phyloP scores from a whole-genome alignment of 164 flowering plant species.

The Aristolochia californica region DNA sequence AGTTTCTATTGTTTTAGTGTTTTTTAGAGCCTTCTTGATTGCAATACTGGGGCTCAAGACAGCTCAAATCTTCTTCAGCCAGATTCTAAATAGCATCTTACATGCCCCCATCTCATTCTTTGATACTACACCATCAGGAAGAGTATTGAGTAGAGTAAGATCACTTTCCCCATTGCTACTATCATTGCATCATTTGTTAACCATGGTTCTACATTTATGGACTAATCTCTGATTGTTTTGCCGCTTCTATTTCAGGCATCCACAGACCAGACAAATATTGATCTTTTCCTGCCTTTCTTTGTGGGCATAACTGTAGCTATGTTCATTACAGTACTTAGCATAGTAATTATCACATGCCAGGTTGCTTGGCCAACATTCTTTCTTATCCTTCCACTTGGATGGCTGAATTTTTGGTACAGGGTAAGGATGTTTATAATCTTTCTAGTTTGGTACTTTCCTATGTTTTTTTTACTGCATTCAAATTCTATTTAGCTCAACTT shows the following conservation, averaged over 20 bases:
- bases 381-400: conserved; percentile 64
- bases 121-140: conserved; percentile 96
- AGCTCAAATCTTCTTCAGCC: conserved; percentile 62
- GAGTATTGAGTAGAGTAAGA: conserved; percentile 86
- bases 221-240: conserved; percentile 1
- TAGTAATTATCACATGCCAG: conserved; percentile 71
- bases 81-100: conserved; percentile 63
- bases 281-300: conserved; percentile 65
- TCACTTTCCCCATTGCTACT: neutral
- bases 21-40: conserved; percentile 35
- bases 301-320: conserved; percentile 38
- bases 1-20: conserved; percentile 38
- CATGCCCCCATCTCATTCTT: conserved; percentile 99
- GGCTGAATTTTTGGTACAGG: conserved; percentile 82
- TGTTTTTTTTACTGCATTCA: neutral
- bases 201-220: neutral
- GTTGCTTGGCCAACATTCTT: conserved; percentile 85
- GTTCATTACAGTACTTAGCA: conserved; percentile 58
- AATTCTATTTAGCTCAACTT: neutral
- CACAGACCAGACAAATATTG: conserved; percentile 75
- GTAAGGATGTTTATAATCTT: conserved; percentile 30
- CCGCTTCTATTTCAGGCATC: conserved; percentile 51
- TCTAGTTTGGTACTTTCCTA: neutral
- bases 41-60: conserved; percentile 68
- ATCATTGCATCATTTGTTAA: neutral